Base-by-base conservation (phyloP, 1,284 basidiomycete species). In the Ceratobasidium sp. region DNA sequence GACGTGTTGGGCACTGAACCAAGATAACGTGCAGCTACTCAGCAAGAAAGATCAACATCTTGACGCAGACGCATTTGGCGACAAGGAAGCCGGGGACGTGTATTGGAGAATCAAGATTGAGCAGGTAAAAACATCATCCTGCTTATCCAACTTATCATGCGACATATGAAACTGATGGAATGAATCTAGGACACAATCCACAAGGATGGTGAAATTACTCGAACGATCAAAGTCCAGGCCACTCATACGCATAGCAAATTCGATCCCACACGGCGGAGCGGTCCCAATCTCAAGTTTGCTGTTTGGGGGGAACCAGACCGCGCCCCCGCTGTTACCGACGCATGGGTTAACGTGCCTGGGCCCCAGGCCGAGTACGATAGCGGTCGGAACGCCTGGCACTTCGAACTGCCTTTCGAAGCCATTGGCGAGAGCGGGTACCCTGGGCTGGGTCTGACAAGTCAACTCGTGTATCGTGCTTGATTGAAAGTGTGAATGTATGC, bases 41-140 rank as follows among this genome's bases (percentile, higher is more conserved):
- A n/a, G n/a, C n/a, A n/a, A n/a, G n/a, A n/a, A n/a, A n/a, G n/a
- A n/a, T n/a, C n/a, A n/a, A n/a, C n/a, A n/a, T 5, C 15, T 61
- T 12, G 12, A 40, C 3, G 23, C 33, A 23, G 57, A 57, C 33
- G 54, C 56, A 20, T 62, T 73, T 62, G 69, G 56, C 12, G 69
- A 73, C 42, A 42, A 73, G 6, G 42, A 61, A 48, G 69, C 69
- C 7, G 20, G 13, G 10, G 42, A 59, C 38, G 57, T 73, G 28
- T 73, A 73, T 50, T 73, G 69, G 69, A 73, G 50, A 42, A 46
- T 73, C 23, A 23, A 50, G 33, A 73, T 73, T 33, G n/a, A 9
- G 1, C 69, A 73, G 57, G 69, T 62, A 50, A 44, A 48, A 59
- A 38, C n/a, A 6, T n/a, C 20, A 57, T 23, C 2, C 12, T 12